A percentile compares a stretch with the other conserved stretches of the same genome.
These are phyloP conservation scores for Chimonanthus salicifolius DNA, from an alignment of 164 flowering plant species.

Conservation along the genomic window DNA sequence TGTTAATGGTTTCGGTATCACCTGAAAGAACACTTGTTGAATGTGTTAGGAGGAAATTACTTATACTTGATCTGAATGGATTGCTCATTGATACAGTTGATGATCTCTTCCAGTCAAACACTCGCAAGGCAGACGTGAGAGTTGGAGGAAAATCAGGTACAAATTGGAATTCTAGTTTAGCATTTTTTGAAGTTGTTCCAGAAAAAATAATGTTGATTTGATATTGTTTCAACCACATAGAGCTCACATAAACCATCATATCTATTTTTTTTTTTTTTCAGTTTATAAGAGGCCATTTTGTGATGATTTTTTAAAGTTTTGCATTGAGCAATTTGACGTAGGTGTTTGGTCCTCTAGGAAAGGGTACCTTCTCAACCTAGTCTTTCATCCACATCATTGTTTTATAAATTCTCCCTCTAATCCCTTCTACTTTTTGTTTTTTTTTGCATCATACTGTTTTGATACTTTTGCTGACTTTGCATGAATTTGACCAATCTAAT, in stretches of 20 bases:
- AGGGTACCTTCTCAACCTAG: conserved; percentile 30
- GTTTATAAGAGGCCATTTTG: conserved; percentile 83
- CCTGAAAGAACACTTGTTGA: conserved; percentile 6
- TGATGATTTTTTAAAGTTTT: conserved; percentile 68
- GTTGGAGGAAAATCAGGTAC: conserved; percentile 57
- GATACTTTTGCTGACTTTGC: not conserved
- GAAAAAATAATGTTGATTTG: not conserved
- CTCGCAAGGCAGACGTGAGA: conserved; percentile 31
- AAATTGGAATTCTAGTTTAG: conserved; percentile 10
- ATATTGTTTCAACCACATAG: not conserved
- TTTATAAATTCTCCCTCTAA: not conserved
- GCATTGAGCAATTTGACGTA: conserved; percentile 75
- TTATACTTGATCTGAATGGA: conserved; percentile 89
- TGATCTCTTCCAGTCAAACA: conserved; percentile 30
- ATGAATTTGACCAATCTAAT: not conserved
- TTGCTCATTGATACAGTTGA: conserved; percentile 65
- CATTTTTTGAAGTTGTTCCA: not conserved
- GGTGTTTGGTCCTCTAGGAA: conserved; percentile 88
- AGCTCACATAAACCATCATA: not conserved
- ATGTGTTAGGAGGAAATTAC: conserved; percentile 47
- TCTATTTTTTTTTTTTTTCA: conserved; percentile 23
- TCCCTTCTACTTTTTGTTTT: not conserved
- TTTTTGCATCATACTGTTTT: not conserved
- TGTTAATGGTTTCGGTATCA: conserved; percentile 4
- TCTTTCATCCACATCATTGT: not conserved